These are phyloP conservation scores for Lactarius trivialis DNA, from an alignment of 768 basidiomycete genomes.

Conservation along the genomic window DNA sequence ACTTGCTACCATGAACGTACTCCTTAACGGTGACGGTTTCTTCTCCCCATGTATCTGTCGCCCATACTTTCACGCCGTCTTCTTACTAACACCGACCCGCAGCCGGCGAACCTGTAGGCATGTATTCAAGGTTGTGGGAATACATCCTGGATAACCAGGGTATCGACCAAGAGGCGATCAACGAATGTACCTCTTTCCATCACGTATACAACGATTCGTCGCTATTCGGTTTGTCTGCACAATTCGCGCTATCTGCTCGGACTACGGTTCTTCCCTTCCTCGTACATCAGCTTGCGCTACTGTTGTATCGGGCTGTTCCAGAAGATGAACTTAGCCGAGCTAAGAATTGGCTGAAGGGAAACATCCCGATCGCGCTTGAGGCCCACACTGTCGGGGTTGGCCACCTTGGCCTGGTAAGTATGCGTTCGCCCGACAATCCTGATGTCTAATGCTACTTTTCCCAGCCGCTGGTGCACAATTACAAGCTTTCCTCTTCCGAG, in stretches of 20 bases:
- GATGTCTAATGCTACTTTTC: conserved; percentile 1
- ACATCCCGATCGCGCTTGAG: conserved; percentile 91
- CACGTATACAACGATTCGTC: conserved; percentile 95
- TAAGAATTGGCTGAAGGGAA: conserved; percentile 92
- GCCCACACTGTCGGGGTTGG: conserved; percentile 79
- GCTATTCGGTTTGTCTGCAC: conserved; percentile 85
- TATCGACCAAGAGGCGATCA: conserved; percentile 87
- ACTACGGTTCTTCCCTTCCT: conserved; percentile 74
- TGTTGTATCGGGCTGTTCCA: conserved; percentile 66
- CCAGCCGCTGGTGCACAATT: conserved; percentile 77
- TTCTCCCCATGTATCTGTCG: conserved; percentile 75
- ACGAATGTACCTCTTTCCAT: conserved; percentile 95
- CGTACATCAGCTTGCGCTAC: conserved; percentile 77
- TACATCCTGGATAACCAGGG: conserved; percentile 96
- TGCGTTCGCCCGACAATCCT: background rate
- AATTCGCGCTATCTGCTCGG: conserved; percentile 58
- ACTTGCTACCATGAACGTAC: conserved; percentile 90
- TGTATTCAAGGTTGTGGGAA: conserved; percentile 98
- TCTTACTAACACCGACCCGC: conserved; percentile 15
- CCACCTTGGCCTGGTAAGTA: conserved; percentile 78
- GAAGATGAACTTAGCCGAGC: conserved; percentile 72
- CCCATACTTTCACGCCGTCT: background rate
- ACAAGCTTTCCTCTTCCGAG: conserved; percentile 80
- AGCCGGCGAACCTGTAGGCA: conserved; percentile 98
- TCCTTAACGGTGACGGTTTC: conserved; percentile 91